A percentile compares a stretch with the other conserved stretches of the same genome.
Evolutionary conservation across 2,329 filamentous ascomycete genomes (phyloP).

Genomic region (Fusarium subtropicale): DNA sequence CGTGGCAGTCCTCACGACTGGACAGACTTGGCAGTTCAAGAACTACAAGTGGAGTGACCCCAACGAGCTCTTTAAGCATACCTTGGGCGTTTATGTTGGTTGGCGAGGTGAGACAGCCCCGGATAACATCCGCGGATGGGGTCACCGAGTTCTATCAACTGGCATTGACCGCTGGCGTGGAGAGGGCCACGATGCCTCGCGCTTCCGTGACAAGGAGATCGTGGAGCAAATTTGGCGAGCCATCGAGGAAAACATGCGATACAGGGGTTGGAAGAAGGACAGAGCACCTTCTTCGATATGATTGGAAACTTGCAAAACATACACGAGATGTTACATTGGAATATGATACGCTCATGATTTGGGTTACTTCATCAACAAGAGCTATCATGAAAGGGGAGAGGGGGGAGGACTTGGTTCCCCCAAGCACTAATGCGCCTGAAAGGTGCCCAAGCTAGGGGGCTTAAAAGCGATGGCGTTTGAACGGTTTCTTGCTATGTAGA

Average conservation of each 20-base stretch:
- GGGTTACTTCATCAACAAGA: constrained; percentile 11
- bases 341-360: background rate
- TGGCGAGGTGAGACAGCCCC: constrained; percentile 88
- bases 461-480: constrained; percentile 49
- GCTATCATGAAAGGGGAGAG: constrained; percentile 11
- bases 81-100: constrained; percentile 87
- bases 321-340: constrained; percentile 13
- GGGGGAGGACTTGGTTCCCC: constrained; percentile 20
- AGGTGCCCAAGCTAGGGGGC: constrained; percentile 32
- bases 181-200: constrained; percentile 64
- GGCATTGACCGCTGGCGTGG: constrained; percentile 85
- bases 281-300: constrained; percentile 69
- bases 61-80: constrained; percentile 88
- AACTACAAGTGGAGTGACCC: constrained; percentile 96
- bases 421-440: constrained; percentile 27
- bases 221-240: constrained; percentile 93
- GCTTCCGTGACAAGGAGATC: constrained; percentile 90
- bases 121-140: constrained; percentile 83
- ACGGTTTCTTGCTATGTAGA: constrained; percentile 43
- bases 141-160: constrained; percentile 81
- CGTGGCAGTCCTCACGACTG: constrained; percentile 96
- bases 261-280: constrained; percentile 84
- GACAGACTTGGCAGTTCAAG: constrained; percentile 98
- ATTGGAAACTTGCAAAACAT: background rate
- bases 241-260: constrained; percentile 88